phyloP scores from a whole-genome alignment of 2,329 filamentous ascomycete species.

The Aspergillus fumigatus region DNA sequence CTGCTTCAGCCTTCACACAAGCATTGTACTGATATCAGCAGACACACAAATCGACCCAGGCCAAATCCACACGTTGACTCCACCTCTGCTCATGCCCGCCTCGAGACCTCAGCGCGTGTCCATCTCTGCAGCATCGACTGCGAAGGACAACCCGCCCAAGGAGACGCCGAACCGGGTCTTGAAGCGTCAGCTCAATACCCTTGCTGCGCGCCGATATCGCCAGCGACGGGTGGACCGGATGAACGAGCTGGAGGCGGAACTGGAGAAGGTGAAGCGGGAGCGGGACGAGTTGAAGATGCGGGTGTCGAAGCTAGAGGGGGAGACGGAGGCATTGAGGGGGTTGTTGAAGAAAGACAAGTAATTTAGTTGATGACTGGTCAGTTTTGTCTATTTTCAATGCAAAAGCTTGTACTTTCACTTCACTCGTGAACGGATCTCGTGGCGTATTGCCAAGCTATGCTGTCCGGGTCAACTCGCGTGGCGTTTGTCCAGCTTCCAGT shows the following conservation, averaged over 20 bases:
- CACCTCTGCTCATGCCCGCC: background rate
- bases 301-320: constrained; percentile 33
- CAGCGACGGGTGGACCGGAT: constrained; percentile 32
- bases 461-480: no score
- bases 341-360: constrained; percentile 12
- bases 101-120: background rate
- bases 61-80: background rate
- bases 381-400: background rate
- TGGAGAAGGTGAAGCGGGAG: constrained; percentile 28
- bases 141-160: constrained; percentile 2
- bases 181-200: constrained; percentile 34
- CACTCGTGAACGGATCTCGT: no score
- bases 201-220: constrained; percentile 34
- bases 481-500: no score
- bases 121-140: background rate
- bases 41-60: background rate
- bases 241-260: constrained; percentile 29
- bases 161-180: constrained; percentile 19
- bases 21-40: background rate
- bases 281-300: constrained; percentile 32
- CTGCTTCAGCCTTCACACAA: no score
- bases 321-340: constrained; percentile 31
- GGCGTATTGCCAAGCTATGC: no score
- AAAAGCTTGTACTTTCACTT: no score
- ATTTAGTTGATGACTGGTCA: background rate